Conservation (phyloP, 2,329 filamentous ascomycete genomes). For the Diaporthe amygdali region DNA sequence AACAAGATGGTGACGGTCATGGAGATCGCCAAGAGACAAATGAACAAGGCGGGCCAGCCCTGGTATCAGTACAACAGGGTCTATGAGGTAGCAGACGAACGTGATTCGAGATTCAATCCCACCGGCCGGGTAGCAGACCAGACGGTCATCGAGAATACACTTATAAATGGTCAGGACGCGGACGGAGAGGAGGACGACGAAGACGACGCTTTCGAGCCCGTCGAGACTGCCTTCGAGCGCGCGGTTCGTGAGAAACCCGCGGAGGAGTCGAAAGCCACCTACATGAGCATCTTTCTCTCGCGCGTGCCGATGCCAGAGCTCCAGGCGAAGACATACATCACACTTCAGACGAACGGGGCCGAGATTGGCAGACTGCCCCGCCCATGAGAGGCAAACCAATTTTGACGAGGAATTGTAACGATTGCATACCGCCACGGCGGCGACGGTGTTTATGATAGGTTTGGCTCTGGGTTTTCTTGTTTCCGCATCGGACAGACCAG, state of each 20-base stretch:
- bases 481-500: neutral
- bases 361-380: constrained; percentile 27
- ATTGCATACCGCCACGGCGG: neutral
- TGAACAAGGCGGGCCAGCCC: constrained; percentile 49
- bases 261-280: constrained; percentile 49
- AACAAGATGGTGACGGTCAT: constrained; percentile 72
- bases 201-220: constrained; percentile 60
- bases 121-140: neutral
- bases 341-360: constrained; percentile 50
- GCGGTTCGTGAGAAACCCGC: constrained; percentile 51
- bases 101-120: constrained; percentile 22
- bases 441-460: neutral
- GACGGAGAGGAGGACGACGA: constrained; percentile 39
- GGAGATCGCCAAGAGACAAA: constrained; percentile 67
- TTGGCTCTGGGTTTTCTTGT: neutral
- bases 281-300: constrained; percentile 67
- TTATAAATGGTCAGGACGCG: constrained; percentile 39
- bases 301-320: constrained; percentile 59
- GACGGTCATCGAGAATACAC: constrained; percentile 47
- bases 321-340: constrained; percentile 51
- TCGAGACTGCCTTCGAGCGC: constrained; percentile 61
- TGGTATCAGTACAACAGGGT: constrained; percentile 66
- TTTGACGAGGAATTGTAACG: neutral
- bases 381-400: neutral
- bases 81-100: constrained; percentile 48